phyloP scores from a whole-genome alignment of 2,329 filamentous ascomycete genomes.

The Parascedosporium putredinis region DNA sequence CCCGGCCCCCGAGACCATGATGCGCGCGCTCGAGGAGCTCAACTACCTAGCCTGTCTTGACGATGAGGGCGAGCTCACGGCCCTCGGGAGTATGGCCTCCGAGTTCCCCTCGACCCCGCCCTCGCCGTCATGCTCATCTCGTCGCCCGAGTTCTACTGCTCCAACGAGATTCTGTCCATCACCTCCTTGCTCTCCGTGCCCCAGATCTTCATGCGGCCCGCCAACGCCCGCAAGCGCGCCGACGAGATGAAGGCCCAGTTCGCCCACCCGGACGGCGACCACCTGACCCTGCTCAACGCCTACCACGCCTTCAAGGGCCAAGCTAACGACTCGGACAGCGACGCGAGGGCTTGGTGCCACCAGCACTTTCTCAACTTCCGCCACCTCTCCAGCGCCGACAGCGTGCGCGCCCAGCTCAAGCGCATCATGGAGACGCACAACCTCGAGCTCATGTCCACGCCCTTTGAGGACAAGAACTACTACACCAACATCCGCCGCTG shows the following conservation, averaged over 20 bases:
- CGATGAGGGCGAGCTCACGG: constrained; percentile 87
- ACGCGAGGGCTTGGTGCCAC: constrained; percentile 87
- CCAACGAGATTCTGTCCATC: constrained; percentile 93
- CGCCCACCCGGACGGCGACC: constrained; percentile 85
- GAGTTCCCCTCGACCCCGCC: constrained; percentile 93
- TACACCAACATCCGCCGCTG: constrained; percentile 95
- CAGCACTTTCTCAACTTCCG: constrained; percentile 90
- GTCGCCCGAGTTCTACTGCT: constrained; percentile 96
- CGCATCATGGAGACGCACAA: constrained; percentile 94
- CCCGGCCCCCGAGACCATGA: constrained; percentile 96
- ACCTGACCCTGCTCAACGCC: constrained; percentile 90
- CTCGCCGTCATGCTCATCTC: constrained; percentile 97
- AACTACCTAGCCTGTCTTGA: constrained; percentile 96
- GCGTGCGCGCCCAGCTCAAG: constrained; percentile 81
- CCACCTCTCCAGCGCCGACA: constrained; percentile 84
- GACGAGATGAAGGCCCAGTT: constrained; percentile 97
- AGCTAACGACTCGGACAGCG: constrained; percentile 45
- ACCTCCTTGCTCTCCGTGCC: constrained; percentile 90
- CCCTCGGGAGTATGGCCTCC: constrained; percentile 75
- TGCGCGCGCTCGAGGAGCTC: constrained; percentile 93
- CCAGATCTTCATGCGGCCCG: constrained; percentile 84
- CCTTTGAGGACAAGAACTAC: constrained; percentile 93
- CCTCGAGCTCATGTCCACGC: constrained; percentile 76
- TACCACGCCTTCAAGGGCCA: constrained; percentile 92
- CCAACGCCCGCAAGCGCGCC: constrained; percentile 74